Evolutionary conservation across 164 flowering plant genomes (phyloP).

Genomic region (Vitis rupestris): DNA sequence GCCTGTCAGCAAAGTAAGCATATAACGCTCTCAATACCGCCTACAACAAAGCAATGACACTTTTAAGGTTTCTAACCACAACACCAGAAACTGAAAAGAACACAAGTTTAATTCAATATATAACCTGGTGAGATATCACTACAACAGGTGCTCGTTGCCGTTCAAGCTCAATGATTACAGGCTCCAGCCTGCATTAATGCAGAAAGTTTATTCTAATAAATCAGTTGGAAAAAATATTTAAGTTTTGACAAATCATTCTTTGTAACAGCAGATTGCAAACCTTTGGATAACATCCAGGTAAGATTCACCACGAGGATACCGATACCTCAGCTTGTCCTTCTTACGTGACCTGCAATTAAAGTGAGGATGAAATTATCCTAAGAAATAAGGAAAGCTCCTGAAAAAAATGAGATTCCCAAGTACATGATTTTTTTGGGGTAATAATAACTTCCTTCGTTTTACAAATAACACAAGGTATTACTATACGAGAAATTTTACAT

Average conservation of each 20-base stretch:
- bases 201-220: not conserved
- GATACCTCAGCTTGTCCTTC: conserved; percentile 93
- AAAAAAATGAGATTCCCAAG: not conserved
- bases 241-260: not conserved
- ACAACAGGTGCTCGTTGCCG: conserved; percentile 97
- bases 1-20: conserved; percentile 98
- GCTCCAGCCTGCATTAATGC: conserved; percentile 73
- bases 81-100: not conserved
- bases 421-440: no score
- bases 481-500: no score
- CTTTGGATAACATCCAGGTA: conserved; percentile 98
- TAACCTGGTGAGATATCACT: conserved; percentile 94
- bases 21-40: conserved; percentile 95
- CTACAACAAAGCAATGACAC: conserved; percentile 30
- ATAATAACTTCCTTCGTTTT: no score
- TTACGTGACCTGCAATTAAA: conserved; percentile 72
- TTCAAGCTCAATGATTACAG: conserved; percentile 97
- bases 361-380: not conserved
- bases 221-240: not conserved
- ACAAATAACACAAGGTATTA: no score
- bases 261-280: conserved; percentile 33
- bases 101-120: not conserved
- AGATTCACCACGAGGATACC: conserved; percentile 99
- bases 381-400: not conserved
- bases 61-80: not conserved